Evolutionary conservation across 352 stramenopile species (phyloP).

Genomic region (Elongisporangium prolatum): DNA sequence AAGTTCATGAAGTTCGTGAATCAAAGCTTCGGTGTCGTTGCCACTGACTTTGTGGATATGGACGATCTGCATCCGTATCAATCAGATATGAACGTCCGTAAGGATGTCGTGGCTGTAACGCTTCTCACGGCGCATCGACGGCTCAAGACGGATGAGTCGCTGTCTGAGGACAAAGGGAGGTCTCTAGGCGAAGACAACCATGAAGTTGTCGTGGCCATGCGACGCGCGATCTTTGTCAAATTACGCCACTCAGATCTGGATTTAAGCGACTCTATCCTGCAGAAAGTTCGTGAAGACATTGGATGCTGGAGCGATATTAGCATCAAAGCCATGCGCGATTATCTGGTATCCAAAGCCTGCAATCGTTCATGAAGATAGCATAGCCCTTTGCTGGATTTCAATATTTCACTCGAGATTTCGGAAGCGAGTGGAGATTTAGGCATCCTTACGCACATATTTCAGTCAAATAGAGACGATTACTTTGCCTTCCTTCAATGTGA

Average conservation of each 20-base stretch:
- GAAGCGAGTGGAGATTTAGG: no score
- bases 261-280: background rate
- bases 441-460: no score
- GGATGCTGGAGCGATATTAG: background rate
- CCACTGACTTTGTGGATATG: slow-evolving; percentile 22
- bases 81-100: slow-evolving; percentile 12
- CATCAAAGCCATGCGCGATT: slow-evolving; percentile 1
- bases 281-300: slow-evolving; percentile 1
- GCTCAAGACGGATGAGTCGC: slow-evolving; percentile 5
- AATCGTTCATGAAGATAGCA: no score
- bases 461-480: no score
- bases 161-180: slow-evolving; percentile 10
- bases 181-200: no score
- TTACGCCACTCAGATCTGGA: slow-evolving; percentile 1
- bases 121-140: slow-evolving; percentile 17
- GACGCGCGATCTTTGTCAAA: slow-evolving; percentile 19
- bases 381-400: no score
- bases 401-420: no score
- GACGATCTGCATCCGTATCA: slow-evolving; percentile 26
- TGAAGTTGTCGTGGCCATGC: slow-evolving; percentile 29
- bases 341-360: background rate
- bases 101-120: slow-evolving; percentile 23
- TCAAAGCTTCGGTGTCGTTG: slow-evolving; percentile 19
- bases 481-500: no score
- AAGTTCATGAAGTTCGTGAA: slow-evolving; percentile 12